Conservation (phyloP, 805 yeast genomes). For the Teunomyces barrocoloradensis region DNA sequence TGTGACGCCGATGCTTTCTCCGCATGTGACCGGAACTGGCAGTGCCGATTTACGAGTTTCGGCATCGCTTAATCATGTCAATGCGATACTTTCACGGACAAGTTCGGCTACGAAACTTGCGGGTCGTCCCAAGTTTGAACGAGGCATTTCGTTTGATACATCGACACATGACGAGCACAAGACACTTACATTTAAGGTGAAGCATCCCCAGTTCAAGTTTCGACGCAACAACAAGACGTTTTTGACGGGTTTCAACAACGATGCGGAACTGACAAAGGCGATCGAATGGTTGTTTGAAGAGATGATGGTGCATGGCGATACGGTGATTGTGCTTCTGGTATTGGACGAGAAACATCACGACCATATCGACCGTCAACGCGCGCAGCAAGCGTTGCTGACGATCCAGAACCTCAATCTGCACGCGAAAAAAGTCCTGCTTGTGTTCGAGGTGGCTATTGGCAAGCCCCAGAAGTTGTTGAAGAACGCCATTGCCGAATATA, state of each 20-base stretch:
- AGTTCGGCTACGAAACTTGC: constrained; percentile 5
- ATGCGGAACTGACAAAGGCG: constrained; percentile 36
- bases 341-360: constrained; percentile 33
- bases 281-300: constrained; percentile 46
- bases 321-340: constrained; percentile 40
- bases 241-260: constrained; percentile 39
- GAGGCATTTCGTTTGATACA: constrained; percentile 44
- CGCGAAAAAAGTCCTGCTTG: constrained; percentile 35
- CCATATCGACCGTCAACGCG: constrained; percentile 27
- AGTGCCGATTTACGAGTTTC: constrained; percentile 5
- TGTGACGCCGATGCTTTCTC: constrained; percentile 16
- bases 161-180: constrained; percentile 28
- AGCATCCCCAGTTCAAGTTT: constrained; percentile 42
- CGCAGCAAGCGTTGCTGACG: constrained; percentile 25
- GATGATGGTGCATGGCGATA: constrained; percentile 43
- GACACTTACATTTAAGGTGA: constrained; percentile 39
- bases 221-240: constrained; percentile 44
- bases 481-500: constrained; percentile 39
- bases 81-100: constrained; percentile 7
- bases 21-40: constrained; percentile 9
- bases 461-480: constrained; percentile 39
- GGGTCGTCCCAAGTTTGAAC: constrained; percentile 22
- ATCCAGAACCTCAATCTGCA: constrained; percentile 36
- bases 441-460: constrained; percentile 41
- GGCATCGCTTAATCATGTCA: constrained; percentile 6